A percentile compares a stretch with the other conserved stretches of the same genome.
Evolutionary conservation across 1,284 basidiomycete species (phyloP).

Genomic region (Volvariella volvacea): DNA sequence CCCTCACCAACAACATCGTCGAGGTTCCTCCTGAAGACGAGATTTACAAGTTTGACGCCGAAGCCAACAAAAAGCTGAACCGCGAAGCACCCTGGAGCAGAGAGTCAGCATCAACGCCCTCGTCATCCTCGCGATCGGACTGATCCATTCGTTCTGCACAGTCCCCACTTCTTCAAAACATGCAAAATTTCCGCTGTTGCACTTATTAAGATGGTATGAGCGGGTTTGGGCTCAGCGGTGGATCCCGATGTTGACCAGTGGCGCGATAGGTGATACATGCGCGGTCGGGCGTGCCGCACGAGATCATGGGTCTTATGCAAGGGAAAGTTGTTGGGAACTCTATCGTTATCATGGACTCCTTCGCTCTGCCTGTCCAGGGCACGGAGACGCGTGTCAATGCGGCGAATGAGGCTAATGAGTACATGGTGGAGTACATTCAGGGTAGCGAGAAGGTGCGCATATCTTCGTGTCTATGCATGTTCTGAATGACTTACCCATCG

Average conservation of each 20-base stretch:
- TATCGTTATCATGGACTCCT: conserved; percentile 92
- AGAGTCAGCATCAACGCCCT: conserved; percentile 57
- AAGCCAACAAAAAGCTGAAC: conserved; percentile 67
- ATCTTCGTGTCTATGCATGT: too few species aligned
- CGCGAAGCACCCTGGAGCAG: conserved; percentile 78
- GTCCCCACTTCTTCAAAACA: conserved; percentile 88
- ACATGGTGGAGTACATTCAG: conserved; percentile 93
- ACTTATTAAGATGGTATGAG: conserved; percentile 93
- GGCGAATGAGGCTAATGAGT: conserved; percentile 93
- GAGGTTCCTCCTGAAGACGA: conserved; percentile 70
- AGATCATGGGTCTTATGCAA: conserved; percentile 99
- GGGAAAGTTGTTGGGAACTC: conserved; percentile 87
- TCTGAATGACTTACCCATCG: background rate
- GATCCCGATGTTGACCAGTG: background rate
- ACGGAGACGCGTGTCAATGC: conserved; percentile 99
- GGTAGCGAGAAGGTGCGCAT: conserved; percentile 67
- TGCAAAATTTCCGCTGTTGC: conserved; percentile 95
- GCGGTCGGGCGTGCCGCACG: conserved; percentile 92
- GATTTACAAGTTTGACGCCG: conserved; percentile 76
- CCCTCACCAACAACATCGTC: conserved; percentile 73
- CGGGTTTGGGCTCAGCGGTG: background rate
- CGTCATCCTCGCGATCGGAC: conserved; percentile 6
- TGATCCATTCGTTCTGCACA: conserved; percentile 20
- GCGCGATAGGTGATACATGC: conserved; percentile 85
- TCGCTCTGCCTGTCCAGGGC: conserved; percentile 96